A percentile compares a stretch with the other conserved stretches of the same genome.
These are phyloP conservation scores for Leishmania aethiopica DNA, from an alignment of 208 protist species.

Conservation along the genomic window DNA sequence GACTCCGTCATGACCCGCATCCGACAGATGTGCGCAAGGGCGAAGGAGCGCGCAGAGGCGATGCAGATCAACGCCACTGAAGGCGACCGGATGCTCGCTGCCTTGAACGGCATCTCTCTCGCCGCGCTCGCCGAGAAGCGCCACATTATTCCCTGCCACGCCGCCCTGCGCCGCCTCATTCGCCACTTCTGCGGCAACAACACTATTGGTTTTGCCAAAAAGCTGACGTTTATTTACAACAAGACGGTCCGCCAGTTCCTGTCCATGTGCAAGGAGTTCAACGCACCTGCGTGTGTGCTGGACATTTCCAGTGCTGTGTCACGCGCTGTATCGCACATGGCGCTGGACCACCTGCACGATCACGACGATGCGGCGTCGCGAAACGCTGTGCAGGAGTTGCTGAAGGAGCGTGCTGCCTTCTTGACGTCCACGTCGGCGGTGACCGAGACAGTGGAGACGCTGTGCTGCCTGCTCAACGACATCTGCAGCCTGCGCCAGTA, in stretches of 20 bases:
- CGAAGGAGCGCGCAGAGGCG: slow-evolving; percentile 31
- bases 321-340: slow-evolving; percentile 47
- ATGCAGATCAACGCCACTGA: slow-evolving; percentile 34
- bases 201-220: slow-evolving; percentile 64
- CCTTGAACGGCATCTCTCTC: slow-evolving; percentile 60
- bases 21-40: slow-evolving; percentile 38
- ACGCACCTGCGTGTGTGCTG: slow-evolving; percentile 44
- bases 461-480: slow-evolving; percentile 57
- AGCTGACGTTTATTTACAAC: slow-evolving; percentile 71
- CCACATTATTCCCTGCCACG: slow-evolving; percentile 58
- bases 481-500: slow-evolving; percentile 53
- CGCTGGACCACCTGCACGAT: slow-evolving; percentile 40
- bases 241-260: slow-evolving; percentile 57
- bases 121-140: slow-evolving; percentile 49
- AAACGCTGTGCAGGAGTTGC: slow-evolving; percentile 34
- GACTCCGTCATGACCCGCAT: slow-evolving; percentile 52
- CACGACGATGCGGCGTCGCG: slow-evolving; percentile 23
- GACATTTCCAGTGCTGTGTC: slow-evolving; percentile 42
- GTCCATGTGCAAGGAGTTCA: slow-evolving; percentile 56
- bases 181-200: slow-evolving; percentile 56
- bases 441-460: slow-evolving; percentile 50
- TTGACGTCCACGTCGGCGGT: slow-evolving; percentile 40
- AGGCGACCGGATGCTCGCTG: slow-evolving; percentile 55
- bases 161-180: slow-evolving; percentile 34
- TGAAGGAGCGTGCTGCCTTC: slow-evolving; percentile 60